Conservation (phyloP, 106 monocot species). For the Ottelia alismoides region DNA sequence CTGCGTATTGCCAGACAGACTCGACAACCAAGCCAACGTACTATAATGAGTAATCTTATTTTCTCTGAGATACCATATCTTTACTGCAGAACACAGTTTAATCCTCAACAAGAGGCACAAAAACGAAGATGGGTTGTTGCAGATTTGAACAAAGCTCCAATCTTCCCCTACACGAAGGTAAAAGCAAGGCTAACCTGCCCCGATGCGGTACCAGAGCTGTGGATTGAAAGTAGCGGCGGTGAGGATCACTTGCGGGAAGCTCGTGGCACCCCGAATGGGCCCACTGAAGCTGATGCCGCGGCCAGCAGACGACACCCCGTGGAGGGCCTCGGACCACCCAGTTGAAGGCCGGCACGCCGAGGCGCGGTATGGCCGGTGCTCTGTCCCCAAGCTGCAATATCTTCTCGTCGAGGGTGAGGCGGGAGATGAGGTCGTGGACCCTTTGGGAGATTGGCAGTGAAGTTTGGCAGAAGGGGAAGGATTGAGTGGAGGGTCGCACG, state of each 20-base stretch:
- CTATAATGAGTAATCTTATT: too few species aligned
- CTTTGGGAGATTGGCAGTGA: too few species aligned
- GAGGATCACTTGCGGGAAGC: constrained; percentile 59
- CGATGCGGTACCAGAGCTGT: constrained; percentile 42
- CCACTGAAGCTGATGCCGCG: constrained; percentile 42
- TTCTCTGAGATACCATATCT: too few species aligned
- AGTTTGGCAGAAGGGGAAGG: too few species aligned
- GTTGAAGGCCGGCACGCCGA: constrained; percentile 35
- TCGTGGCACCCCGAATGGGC: constrained; percentile 34
- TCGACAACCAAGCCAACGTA: too few species aligned
- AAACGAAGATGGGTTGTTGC: too few species aligned
- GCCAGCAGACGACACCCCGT: constrained; percentile 33
- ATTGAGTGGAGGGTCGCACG: too few species aligned
- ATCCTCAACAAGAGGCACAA: too few species aligned
- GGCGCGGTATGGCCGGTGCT: constrained; percentile 39
- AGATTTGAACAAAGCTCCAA: too few species aligned
- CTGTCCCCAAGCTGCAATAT: constrained; percentile 54
- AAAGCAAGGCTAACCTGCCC: constrained; percentile 28
- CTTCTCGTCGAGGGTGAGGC: constrained; percentile 21
- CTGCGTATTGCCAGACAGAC: too few species aligned
- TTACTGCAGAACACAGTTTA: too few species aligned
- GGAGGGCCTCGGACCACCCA: constrained; percentile 94
- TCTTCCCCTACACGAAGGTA: too few species aligned
- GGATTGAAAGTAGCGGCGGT: constrained; percentile 55
- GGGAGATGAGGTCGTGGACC: not conserved